A percentile compares a stretch with the other conserved stretches of the same genome.
Evolutionary conservation across 2,329 filamentous ascomycete genomes (phyloP).

Genomic region (Neofusicoccum cordaticola): DNA sequence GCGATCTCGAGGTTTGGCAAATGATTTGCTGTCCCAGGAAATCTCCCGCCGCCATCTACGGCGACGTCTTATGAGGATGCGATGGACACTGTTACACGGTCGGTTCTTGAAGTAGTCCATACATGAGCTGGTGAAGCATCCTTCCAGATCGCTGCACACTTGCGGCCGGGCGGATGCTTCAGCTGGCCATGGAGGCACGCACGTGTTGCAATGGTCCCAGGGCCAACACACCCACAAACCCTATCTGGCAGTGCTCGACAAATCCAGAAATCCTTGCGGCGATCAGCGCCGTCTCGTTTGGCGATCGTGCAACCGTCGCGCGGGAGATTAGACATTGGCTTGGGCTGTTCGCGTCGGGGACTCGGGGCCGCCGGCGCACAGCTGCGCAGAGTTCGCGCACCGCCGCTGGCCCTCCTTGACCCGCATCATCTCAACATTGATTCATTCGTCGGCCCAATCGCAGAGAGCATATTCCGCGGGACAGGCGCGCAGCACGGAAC

Average conservation of each 20-base stretch:
- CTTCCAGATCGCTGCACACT: no score
- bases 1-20: no score
- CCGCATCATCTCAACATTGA: not conserved
- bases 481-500: not conserved
- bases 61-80: no score
- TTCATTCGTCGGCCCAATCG: not conserved
- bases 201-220: not conserved
- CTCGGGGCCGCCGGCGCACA: not conserved
- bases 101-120: no score
- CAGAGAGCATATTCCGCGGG: not conserved
- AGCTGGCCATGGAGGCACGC: not conserved
- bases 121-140: no score
- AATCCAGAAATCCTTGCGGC: constrained; percentile 4
- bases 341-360: not conserved
- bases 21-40: no score
- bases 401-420: not conserved
- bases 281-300: constrained; percentile 3
- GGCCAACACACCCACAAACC: not conserved
- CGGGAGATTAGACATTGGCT: constrained; percentile 3
- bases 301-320: constrained; percentile 10
- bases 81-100: no score
- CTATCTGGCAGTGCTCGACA: not conserved
- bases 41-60: no score
- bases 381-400: not conserved
- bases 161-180: no score